Percentiles rank a stretch among this genome's conserved stretches.
These are phyloP conservation scores for Zasmidium citrigriseum DNA, from an alignment of 2,329 filamentous ascomycete genomes.

Conservation along the genomic window DNA sequence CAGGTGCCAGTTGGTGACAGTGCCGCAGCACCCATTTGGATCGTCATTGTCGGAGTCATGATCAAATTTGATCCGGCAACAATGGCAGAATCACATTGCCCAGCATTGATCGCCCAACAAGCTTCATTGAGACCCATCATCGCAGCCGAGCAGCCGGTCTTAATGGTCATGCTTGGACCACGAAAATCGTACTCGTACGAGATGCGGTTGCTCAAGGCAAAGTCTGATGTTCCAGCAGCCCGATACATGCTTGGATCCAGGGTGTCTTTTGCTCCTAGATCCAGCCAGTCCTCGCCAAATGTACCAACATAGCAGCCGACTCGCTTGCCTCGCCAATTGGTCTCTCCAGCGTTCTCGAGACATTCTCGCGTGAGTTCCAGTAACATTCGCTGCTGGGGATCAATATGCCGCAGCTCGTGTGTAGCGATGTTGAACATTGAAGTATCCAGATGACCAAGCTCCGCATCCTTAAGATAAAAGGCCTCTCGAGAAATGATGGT, in stretches of 20 bases:
- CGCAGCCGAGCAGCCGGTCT: conserved; percentile 44
- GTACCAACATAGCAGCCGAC: conserved; percentile 11
- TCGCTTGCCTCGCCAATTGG: conserved; percentile 3
- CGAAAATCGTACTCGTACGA: conserved; percentile 30
- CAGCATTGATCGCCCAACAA: conserved; percentile 28
- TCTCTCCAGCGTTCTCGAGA: conserved; percentile 44
- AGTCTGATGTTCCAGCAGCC: conserved; percentile 10
- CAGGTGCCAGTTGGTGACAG: neutral
- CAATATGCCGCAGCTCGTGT: neutral
- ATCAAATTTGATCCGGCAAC: conserved; percentile 27
- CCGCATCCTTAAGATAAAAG: conserved; percentile 7
- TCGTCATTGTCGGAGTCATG: neutral
- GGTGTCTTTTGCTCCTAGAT: conserved; percentile 10
- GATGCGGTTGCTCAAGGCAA: conserved; percentile 18
- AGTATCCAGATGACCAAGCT: conserved; percentile 3
- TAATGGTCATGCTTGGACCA: conserved; percentile 17
- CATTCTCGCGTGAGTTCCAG: neutral
- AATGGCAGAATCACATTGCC: conserved; percentile 19
- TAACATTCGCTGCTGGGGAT: conserved; percentile 5
- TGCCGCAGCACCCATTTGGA: conserved; percentile 16
- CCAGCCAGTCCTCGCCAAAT: conserved; percentile 19
- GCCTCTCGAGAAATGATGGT: neutral
- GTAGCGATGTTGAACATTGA: neutral
- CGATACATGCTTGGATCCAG: conserved; percentile 14
- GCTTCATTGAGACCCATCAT: conserved; percentile 37